Evolutionary conservation across 192 early-diverging fungal genomes (phyloP), one percentile per base, ranked within the genome.

Genomic region (Coemansia sp.): DNA sequence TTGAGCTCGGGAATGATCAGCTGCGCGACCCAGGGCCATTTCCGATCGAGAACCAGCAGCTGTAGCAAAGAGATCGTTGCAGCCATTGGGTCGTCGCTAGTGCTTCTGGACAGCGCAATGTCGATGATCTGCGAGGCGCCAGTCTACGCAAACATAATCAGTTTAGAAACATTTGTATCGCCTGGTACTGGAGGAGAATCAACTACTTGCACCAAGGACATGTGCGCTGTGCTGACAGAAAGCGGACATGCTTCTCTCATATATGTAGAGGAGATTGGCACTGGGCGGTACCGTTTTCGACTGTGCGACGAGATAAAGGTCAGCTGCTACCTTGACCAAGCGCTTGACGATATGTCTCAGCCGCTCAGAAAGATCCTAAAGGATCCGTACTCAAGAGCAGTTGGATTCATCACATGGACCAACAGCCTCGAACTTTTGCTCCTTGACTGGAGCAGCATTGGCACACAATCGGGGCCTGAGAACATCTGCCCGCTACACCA

Each of bases 391-490:
- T 53, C 64, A 6, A 68, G 75, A 6, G 61, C 61, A 3, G 25
- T 68, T 19, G 68, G 52, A n/a, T 27, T 67, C 13, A 65, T 71
- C 9, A 67, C 75, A 34, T 77, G 75, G 75, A 25, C 57, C 5
- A 61, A 71, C 47, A 33, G 47, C 23, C 63, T 77, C 14, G 75
- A 77, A 23, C 34, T 77, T 4, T 25, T 61, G 22, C 25, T 69
- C 11, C 15, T 48, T 13, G 57, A 62, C 41, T 62, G 66, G 62
- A 19, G 4, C 44, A 50, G 38, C 57, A 42, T 30, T 15, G 30
- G 36, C 3, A 45, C 31, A n/a, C 44, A 10, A 23, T 22, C 42
- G 19, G 5, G 15, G 0, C 28, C 11, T 15, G 28, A 28, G 17
- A 30, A 31, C 30, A 29, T 17, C 17, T 13, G 50, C 22, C 50